phyloP scores from a whole-genome alignment of 768 basidiomycete genomes.

The Pleurotus djamor region DNA sequence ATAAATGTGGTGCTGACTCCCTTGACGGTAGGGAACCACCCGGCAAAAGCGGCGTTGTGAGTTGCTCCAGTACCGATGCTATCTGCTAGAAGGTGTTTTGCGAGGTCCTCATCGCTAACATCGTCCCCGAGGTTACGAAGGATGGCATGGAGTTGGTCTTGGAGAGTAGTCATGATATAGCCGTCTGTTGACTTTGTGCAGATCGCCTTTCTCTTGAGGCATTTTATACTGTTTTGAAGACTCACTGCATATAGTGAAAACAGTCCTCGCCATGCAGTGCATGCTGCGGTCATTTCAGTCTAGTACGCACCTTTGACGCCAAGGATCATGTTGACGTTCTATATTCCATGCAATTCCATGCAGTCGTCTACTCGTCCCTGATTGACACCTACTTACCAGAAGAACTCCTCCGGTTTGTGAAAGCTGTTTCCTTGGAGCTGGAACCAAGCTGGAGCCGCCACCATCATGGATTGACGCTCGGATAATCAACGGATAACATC shows the following conservation, averaged over 20 bases:
- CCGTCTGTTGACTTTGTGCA: not conserved
- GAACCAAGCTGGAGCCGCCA: too few relatives aligned
- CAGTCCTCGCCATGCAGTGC: not conserved
- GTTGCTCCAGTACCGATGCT: not conserved
- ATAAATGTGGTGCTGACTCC: not conserved
- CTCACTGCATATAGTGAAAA: not conserved
- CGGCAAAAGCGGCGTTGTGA: not conserved
- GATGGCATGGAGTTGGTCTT: not conserved
- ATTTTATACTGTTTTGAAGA: not conserved
- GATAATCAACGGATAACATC: not conserved
- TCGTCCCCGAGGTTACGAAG: not conserved
- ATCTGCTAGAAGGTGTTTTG: not conserved
- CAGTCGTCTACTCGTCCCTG: not conserved
- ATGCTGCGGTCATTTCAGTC: not conserved
- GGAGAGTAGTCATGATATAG: not conserved
- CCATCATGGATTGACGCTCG: not conserved
- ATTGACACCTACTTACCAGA: not conserved
- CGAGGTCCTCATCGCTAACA: not conserved
- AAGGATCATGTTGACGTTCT: not conserved
- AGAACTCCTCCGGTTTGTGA: not conserved
- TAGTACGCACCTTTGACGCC: not conserved
- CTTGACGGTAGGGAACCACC: not conserved
- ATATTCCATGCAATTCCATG: not conserved
- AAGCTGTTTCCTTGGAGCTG: not conserved
- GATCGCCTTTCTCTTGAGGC: not conserved